These are phyloP conservation scores for Candida labiduridarum DNA, from an alignment of 1,139 yeast genomes.

Conservation along the genomic window DNA sequence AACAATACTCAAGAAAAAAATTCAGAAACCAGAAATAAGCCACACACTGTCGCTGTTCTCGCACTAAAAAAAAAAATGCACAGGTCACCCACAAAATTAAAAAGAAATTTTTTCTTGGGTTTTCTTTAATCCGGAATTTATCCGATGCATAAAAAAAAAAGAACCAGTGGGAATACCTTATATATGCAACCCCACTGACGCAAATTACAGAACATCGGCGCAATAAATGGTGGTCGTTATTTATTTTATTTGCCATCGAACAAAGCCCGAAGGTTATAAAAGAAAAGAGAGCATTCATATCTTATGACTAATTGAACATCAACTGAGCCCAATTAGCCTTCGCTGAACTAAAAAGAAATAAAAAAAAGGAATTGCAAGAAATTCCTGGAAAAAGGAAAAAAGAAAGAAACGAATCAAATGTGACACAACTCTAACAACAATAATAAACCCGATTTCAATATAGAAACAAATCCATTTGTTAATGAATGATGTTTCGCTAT, in stretches of 20 bases:
- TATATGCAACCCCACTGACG: background rate
- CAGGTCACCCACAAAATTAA: background rate
- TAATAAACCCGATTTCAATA: background rate
- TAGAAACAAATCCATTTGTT: background rate
- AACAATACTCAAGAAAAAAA: too few relatives aligned
- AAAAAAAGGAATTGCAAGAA: background rate
- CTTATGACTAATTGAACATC: too few relatives aligned
- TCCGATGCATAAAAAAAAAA: background rate
- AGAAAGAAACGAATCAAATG: background rate
- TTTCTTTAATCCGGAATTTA: constrained; percentile 1
- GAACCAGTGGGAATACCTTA: background rate
- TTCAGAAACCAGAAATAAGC: too few relatives aligned
- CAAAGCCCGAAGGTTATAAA: too few relatives aligned
- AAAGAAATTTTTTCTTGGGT: background rate
- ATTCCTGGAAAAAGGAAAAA: background rate
- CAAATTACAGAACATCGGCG: background rate
- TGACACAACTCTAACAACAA: background rate
- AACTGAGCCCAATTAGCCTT: too few relatives aligned
- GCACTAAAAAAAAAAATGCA: background rate
- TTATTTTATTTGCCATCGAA: too few relatives aligned
- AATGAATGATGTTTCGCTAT: background rate
- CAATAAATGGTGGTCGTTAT: too few relatives aligned
- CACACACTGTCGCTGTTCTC: too few relatives aligned
- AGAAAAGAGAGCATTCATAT: too few relatives aligned
- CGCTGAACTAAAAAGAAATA: background rate